Percentiles rank a stretch among this genome's conserved stretches.
phyloP scores from a whole-genome alignment of 805 yeast species.

The Starmera dryadoides region DNA sequence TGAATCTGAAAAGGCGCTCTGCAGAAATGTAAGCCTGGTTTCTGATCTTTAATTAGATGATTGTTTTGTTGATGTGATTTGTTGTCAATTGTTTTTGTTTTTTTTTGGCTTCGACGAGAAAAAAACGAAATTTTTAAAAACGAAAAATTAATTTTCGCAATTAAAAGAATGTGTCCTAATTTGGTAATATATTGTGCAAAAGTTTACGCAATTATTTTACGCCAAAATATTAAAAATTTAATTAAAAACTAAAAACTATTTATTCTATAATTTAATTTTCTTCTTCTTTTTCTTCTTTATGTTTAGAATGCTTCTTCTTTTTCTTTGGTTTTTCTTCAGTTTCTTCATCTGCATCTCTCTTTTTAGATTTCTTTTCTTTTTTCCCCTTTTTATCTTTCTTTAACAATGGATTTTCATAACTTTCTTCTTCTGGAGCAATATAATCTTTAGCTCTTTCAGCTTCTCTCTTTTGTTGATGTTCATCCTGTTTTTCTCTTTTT shows the following conservation, averaged over 20 bases:
- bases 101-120: no score
- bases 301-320: conserved; percentile 14
- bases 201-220: neutral
- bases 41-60: no score
- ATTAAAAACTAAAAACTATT: no score
- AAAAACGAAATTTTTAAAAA: no score
- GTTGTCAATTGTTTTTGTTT: no score
- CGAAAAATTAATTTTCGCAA: no score
- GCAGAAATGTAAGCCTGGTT: no score
- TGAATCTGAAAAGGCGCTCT: no score
- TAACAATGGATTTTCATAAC: conserved; percentile 36
- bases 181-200: neutral
- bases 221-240: conserved; percentile 19
- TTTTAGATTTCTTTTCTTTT: conserved; percentile 19
- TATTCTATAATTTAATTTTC: no score
- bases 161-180: no score
- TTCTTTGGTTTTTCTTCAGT: conserved; percentile 22
- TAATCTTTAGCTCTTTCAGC: conserved; percentile 71
- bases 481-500: conserved; percentile 73
- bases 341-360: conserved; percentile 21
- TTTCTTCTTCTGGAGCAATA: conserved; percentile 78
- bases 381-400: conserved; percentile 23
- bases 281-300: no score
- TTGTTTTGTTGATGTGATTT: no score
- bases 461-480: conserved; percentile 55